These are phyloP conservation scores for Mycena polygramma DNA, from an alignment of 768 basidiomycete genomes.

Conservation along the genomic window DNA sequence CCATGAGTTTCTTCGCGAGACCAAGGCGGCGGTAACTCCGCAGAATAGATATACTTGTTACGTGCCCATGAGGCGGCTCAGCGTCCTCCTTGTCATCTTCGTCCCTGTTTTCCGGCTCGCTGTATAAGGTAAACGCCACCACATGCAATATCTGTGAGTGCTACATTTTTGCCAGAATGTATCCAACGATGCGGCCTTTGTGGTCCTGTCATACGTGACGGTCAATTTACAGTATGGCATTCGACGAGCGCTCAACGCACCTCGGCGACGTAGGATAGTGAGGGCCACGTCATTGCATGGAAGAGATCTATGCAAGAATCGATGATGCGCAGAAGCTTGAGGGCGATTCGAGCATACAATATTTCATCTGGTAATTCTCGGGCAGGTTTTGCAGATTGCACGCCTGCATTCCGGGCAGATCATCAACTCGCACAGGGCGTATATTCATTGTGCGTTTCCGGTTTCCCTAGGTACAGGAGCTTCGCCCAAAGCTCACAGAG, in stretches of 20 bases:
- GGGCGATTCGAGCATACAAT: conserved; percentile 48
- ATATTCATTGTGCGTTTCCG: conserved; percentile 55
- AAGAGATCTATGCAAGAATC: conserved; percentile 66
- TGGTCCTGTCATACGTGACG: conserved; percentile 61
- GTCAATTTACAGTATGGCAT: background rate
- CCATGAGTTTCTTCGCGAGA: conserved; percentile 95
- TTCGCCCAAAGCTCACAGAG: too few relatives aligned
- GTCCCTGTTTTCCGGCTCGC: conserved; percentile 63
- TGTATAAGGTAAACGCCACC: conserved; percentile 23
- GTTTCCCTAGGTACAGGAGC: background rate
- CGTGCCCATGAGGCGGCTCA: conserved; percentile 88
- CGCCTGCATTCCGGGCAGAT: conserved; percentile 95
- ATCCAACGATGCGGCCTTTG: conserved; percentile 92
- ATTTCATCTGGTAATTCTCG: conserved; percentile 92
- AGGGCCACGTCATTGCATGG: conserved; percentile 95
- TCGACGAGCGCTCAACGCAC: background rate
- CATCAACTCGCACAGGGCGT: conserved; percentile 70
- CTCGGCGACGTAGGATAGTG: conserved; percentile 93
- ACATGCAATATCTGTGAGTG: background rate
- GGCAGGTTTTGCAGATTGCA: conserved; percentile 96
- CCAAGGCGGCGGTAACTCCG: conserved; percentile 92
- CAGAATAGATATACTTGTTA: conserved; percentile 96
- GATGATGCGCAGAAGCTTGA: too few relatives aligned
- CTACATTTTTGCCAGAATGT: conserved; percentile 96
- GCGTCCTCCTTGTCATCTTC: conserved; percentile 72